A percentile compares a stretch with the other conserved stretches of the same genome.
phyloP scores from a whole-genome alignment of 164 flowering plant species.

The Piper betle region DNA sequence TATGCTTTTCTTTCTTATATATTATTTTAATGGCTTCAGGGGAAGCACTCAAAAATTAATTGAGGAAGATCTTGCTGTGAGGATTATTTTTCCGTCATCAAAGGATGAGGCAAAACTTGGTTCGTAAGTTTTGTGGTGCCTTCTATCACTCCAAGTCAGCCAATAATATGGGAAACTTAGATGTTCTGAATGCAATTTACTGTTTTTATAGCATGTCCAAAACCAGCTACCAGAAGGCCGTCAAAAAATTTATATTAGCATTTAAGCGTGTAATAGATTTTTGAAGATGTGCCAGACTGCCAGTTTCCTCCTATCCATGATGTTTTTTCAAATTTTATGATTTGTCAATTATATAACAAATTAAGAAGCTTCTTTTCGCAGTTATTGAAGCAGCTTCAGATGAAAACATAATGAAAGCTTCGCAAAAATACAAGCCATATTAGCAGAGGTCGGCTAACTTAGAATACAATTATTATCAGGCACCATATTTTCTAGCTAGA shows the following conservation, averaged over 20 bases:
- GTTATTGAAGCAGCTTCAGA: constrained; percentile 63
- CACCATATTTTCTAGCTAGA: not conserved
- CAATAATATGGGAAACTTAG: not conserved
- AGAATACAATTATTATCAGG: not conserved
- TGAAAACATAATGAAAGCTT: constrained; percentile 54
- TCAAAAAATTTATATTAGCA: too few species aligned
- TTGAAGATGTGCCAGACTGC: not conserved
- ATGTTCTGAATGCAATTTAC: not conserved
- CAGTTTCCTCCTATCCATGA: too few species aligned
- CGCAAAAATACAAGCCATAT: constrained; percentile 38
- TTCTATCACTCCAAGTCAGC: not conserved
- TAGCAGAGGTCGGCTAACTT: constrained; percentile 51
- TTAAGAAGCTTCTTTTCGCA: constrained; percentile 20
- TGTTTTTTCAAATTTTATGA: not conserved
- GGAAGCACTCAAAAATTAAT: constrained; percentile 49
- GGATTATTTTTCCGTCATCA: constrained; percentile 50
- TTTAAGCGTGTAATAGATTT: too few species aligned
- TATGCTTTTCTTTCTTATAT: not conserved
- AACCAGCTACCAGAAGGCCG: too few species aligned
- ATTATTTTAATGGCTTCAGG: constrained; percentile 18
- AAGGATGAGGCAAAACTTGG: constrained; percentile 42
- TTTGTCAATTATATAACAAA: not conserved
- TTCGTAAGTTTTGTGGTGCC: constrained; percentile 14
- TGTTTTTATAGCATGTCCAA: too few species aligned
- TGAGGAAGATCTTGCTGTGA: constrained; percentile 59